Evolutionary conservation across 768 basidiomycete species (phyloP), one percentile per base, ranked within the genome.

Genomic region (Xerocomellus intermedius): DNA sequence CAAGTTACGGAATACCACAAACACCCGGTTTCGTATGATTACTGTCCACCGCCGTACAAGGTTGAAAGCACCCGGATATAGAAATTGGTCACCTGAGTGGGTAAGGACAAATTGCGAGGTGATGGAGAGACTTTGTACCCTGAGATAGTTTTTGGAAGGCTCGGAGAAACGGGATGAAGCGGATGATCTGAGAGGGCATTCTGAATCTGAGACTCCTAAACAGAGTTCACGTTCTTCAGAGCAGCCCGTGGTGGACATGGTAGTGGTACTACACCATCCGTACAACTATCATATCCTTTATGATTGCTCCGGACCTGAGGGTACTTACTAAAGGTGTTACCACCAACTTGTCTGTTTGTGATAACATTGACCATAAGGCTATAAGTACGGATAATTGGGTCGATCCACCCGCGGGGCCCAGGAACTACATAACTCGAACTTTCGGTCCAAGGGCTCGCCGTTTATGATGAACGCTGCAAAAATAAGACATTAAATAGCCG

Each of bases 401-500:
- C 36, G 36, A 52, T 57, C 36, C 45, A 48, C 53, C 60, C 56
- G 66, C 56, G 62, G 59, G 57, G 52, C 56, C 60, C 45, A 38
- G 52, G 8, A 26, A 45, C 10, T 46, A 38, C 5, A 22, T 33
- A 50, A 44, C n/a, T n/a, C n/a, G n/a, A n/a, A n/a, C 6, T 17
- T 48, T 45, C 8, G 51, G 42, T 37, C 41, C 50, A 42, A 46
- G 26, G 44, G 33, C 50, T 56, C 33, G 42, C 39, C 39, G 35
- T 22, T 26, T 48, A 54, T 43, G 49, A 43, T 45, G 41, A 42
- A 39, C 1, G 45, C 30, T 54, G 44, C 61, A 63, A 69, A 65
- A 69, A 71, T 70, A 63, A 56, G 56, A 39, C 22, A 33, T 44
- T 41, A 33, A 54, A 49, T 56, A 61, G 53, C 47, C 42, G 45